A percentile compares a stretch with the other conserved stretches of the same genome.
Conservation (phyloP, 1,139 yeast species). For the Debaryomyces subglobosus region DNA sequence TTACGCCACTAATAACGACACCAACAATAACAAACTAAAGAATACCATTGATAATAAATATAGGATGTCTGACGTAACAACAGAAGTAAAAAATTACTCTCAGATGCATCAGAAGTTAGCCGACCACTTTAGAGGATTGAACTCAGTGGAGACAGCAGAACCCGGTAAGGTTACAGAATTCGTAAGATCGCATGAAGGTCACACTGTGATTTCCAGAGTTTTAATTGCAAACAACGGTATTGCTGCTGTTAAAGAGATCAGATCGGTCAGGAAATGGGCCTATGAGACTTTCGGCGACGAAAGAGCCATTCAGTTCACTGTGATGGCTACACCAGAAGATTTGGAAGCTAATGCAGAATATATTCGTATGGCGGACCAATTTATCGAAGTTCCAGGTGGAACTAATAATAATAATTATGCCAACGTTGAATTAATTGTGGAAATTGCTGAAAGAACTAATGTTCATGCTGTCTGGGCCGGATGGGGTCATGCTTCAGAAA, state of each 20-base stretch:
- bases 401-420: slow-evolving; percentile 98
- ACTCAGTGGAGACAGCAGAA: slow-evolving; percentile 74
- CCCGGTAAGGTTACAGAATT: slow-evolving; percentile 78
- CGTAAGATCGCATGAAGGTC: slow-evolving; percentile 87
- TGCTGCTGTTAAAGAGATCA: slow-evolving; percentile 97
- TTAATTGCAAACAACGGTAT: slow-evolving; percentile 98
- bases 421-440: slow-evolving; percentile 95
- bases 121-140: slow-evolving; percentile 76
- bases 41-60: slow-evolving; percentile 6
- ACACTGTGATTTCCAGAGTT: slow-evolving; percentile 86
- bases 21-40: slow-evolving; percentile 1
- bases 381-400: slow-evolving; percentile 98
- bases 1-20: slow-evolving; percentile 1
- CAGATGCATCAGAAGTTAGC: slow-evolving; percentile 52
- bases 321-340: slow-evolving; percentile 99
- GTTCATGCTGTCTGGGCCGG: slow-evolving; percentile 99
- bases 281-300: slow-evolving; percentile 97
- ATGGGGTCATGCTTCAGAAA: slow-evolving; percentile 99
- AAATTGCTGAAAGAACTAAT: slow-evolving; percentile 92
- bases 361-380: slow-evolving; percentile 98
- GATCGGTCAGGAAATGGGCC: slow-evolving; percentile 98
- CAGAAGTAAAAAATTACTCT: slow-evolving; percentile 27
- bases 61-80: slow-evolving; percentile 8
- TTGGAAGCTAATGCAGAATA: slow-evolving; percentile 95
- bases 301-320: slow-evolving; percentile 89